Evolutionary conservation across 805 yeast species (phyloP).

Genomic region (Cyberlindnera maclurae): DNA sequence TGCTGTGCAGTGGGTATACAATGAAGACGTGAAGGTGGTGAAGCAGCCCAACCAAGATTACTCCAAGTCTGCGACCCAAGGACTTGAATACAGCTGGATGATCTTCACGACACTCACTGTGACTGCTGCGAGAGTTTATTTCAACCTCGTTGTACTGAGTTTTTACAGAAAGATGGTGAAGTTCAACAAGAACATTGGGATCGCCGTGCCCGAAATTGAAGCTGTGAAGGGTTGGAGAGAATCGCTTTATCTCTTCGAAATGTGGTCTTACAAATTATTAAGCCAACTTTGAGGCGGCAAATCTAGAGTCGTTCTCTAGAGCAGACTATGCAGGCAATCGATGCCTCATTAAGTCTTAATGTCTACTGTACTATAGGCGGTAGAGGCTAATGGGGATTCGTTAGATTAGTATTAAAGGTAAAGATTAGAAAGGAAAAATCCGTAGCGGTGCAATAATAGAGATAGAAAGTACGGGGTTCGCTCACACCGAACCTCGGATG

Average conservation of each 20-base stretch:
- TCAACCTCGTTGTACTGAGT: slow-evolving; percentile 49
- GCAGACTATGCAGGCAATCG: too few species aligned
- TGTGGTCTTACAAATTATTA: slow-evolving; percentile 24
- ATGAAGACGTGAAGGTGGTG: slow-evolving; percentile 29
- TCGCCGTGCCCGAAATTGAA: slow-evolving; percentile 26
- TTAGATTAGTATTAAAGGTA: too few species aligned
- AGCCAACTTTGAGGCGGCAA: neutral
- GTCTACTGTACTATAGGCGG: too few species aligned
- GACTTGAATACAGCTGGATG: slow-evolving; percentile 52
- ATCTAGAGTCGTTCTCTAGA: too few species aligned
- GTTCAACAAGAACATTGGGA: slow-evolving; percentile 34
- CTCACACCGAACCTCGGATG: too few species aligned
- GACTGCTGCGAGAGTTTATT: slow-evolving; percentile 47
- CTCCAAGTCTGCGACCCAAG: slow-evolving; percentile 50
- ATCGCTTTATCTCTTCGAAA: slow-evolving; percentile 26
- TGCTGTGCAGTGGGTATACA: slow-evolving; percentile 66
- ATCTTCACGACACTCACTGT: slow-evolving; percentile 42
- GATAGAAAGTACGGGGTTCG: too few species aligned
- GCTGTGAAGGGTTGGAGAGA: slow-evolving; percentile 24
- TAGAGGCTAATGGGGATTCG: too few species aligned
- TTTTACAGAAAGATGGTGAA: slow-evolving; percentile 52
- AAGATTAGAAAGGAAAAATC: too few species aligned
- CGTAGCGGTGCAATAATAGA: too few species aligned
- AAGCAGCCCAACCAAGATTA: slow-evolving; percentile 21
- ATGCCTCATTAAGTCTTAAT: too few species aligned